Base-by-base conservation (phyloP, 169 alveolate genomes). In the Ichthyophthirius multifiliis region DNA sequence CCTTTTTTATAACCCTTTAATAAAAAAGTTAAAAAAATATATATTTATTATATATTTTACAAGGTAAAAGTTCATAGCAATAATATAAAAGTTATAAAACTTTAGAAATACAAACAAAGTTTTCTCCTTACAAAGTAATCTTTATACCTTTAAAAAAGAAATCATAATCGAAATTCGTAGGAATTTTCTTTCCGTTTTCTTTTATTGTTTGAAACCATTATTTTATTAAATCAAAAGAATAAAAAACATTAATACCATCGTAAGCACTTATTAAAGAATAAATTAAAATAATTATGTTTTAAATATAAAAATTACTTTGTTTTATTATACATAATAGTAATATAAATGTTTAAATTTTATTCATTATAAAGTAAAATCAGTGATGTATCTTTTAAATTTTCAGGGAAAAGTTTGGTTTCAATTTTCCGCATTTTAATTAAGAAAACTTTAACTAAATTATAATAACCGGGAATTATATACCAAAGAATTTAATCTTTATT, bases 381-480 rank as follows among this genome's bases (percentile, higher is more conserved):
- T 6, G 77, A 67, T 0, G 92, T 78, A 12, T 83, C 86, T 18
- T 84, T 87, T 30, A 90, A 73, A 10, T 89, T 83, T 34, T 90
- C 92, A 9, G 95, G 93, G 45, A 87, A 90, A 32, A 27, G 39
- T 18, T 74, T 78, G 27, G 89, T 63, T 20, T 87, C 90, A 71
- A 91, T 75, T 4, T 63, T 84, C 41, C 85, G 81, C 85, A 90
- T 65, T 45, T 90, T 93, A 3, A 75, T 34, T 0, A 90, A 63
- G 23, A 90, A 74, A 15, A 87, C 83, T 47, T 83, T 87, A 6
- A 90, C 85, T 16, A 81, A 47, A 27, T 47, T 75, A 37, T 73
- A 44, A 75, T 84, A 89, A 13, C 95, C 95, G 20, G 95, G 93
- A 3, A 90, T 55, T 65, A 84, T 65, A 9, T 65, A 37, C 92